These are phyloP conservation scores for Isoetes taiwanensis DNA, from an alignment of 75 land plant species.

Conservation along the genomic window DNA sequence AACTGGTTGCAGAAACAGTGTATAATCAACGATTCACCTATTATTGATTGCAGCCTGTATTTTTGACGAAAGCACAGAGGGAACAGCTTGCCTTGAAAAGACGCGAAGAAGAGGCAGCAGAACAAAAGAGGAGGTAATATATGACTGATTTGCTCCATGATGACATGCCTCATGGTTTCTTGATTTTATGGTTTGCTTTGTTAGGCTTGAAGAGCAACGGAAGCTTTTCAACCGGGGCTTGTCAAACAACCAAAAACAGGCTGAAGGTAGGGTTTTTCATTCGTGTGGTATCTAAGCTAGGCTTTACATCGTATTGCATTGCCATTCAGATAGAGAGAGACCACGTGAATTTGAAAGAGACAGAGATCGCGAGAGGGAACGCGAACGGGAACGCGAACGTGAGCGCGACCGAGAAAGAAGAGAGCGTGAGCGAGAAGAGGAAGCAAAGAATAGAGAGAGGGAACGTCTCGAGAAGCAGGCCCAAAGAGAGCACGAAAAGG, in stretches of 20 bases:
- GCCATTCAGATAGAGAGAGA: constrained; percentile 27
- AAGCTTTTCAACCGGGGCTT: constrained; percentile 10
- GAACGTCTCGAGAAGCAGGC: constrained; percentile 59
- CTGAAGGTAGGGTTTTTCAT: neutral
- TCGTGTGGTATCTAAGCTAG: neutral
- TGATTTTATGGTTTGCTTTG: neutral
- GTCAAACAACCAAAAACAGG: too few relatives aligned
- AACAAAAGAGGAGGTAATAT: constrained; percentile 41
- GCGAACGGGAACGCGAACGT: constrained; percentile 16
- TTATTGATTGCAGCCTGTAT: constrained; percentile 46
- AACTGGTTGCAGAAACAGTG: neutral
- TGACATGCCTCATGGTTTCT: neutral
- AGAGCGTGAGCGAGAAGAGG: constrained; percentile 53
- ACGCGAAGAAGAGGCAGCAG: constrained; percentile 54
- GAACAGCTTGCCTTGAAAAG: constrained; percentile 67
- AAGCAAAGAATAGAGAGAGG: constrained; percentile 42
- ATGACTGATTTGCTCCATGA: neutral
- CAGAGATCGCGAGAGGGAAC: constrained; percentile 28
- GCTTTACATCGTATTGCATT: constrained; percentile 10
- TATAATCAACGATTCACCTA: neutral
- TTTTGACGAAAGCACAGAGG: constrained; percentile 74
- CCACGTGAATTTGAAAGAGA: constrained; percentile 53
- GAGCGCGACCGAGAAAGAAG: constrained; percentile 35
- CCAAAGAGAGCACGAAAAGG: constrained; percentile 68
- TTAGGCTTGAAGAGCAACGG: constrained; percentile 29